Base-by-base conservation (phyloP, 441 rosid species). In the Eruca vesicaria region DNA sequence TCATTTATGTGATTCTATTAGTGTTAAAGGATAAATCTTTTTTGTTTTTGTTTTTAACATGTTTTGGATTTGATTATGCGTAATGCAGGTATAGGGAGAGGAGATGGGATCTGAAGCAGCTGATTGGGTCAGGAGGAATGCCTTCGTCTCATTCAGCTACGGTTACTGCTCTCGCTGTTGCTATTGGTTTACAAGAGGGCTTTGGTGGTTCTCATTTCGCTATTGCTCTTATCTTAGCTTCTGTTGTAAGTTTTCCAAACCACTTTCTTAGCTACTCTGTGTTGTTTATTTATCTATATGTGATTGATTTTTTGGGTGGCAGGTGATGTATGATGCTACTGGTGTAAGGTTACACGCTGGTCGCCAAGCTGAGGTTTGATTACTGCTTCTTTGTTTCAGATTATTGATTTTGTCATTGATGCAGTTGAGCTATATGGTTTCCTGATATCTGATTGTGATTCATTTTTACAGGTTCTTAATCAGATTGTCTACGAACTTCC, bases 401-500 rank as follows among this genome's bases (percentile, higher is more conserved):
- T 20, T 38, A 9, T 14, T 66, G 35, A 10, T 29, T 20, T 56
- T 57, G 0, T 41, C 9, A 18, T 2, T 57, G 72, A 57, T 41
- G 26, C 35, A 66, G 15, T 57, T 74, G 29, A 31, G 21, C 61
- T 67, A 9, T 67, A 9, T 58, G 53, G 38, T 32, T 3, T 48
- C 53, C 33, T 57, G 6, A 58, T 68, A 19, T 63, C 31, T 59
- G 32, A 0, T 7, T 66, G n/a, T 65, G 69, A 21, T 75, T 66
- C 20, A 0, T 58, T 63, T n/a, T 63, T 71, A 26, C 86, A 90
- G 92, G 87, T 90, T 73, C 80, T 90, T 64, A 90, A 90, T 82
- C 95, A 90, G 83, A 90, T 90, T 56, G 90, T 90, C 1, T 90
- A 85, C n/a, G 89, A 87, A 80, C 89, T 90, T 79, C 95, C 92